Base-by-base conservation (phyloP, 495 filamentous ascomycete genomes). In the Hyaloscypha finlandica region DNA sequence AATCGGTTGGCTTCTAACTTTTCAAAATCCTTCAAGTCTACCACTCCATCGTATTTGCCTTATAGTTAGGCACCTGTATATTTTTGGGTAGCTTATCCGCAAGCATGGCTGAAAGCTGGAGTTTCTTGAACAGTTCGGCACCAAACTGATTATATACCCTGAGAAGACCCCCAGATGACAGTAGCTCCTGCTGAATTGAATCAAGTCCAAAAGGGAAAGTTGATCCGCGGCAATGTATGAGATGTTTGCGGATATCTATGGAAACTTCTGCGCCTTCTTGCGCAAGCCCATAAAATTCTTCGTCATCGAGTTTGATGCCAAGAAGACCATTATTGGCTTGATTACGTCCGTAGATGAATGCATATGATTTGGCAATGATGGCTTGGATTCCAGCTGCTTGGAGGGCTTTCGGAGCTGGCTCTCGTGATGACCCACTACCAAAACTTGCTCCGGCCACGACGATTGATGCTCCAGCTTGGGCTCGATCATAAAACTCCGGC, bases 301-400 rank as follows among this genome's bases (percentile, higher is more conserved):
- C 55, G 22, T 58, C 55, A 8, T 29, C 29, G 16, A 58, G 12
- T 19, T 29, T 58, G 29, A 58, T 58, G 6, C 55, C 55, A 16
- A 58, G 12, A 8, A 58, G 30, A 6, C 55, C 55, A 19, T 30
- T 58, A 19, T 58, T 58, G 22, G 55, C 22, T 32, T 58, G 55
- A 32, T 58, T 58, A 6, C 55, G 55, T 30, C 22, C 55, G 22
- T 58, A 58, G 3, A 58, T 58, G 30, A 58, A 58, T 16, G 55
- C 55, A 19, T 30, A 58, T 16, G 55, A 58, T 31, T 58, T 58
- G 29, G 55, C 55, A 16, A 58, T 58, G 29, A 58, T 20, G 55
- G 22, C 20, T 32, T 58, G 55, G 6, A 58, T 32, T 4, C 55
- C 55, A 58, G 30, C 55, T 29, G 22, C 55, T 16, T 30, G 55